phyloP scores from a whole-genome alignment of 2,329 filamentous ascomycete genomes.

The Harringtonia aguacate region DNA sequence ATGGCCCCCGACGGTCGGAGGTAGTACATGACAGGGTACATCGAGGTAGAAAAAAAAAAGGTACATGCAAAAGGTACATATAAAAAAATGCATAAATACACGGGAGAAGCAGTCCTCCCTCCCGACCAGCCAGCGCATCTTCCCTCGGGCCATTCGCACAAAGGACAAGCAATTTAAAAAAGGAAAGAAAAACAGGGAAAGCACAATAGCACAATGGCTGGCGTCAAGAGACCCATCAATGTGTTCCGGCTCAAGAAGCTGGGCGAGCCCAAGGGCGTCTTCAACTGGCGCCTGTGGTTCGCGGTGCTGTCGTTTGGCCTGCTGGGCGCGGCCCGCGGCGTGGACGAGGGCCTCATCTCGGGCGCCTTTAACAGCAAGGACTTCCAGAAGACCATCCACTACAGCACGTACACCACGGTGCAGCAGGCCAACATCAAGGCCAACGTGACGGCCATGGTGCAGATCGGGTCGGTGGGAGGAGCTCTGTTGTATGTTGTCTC shows the following conservation, averaged over 20 bases:
- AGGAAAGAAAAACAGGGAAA: no score
- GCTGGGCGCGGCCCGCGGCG: slow-evolving; percentile 64
- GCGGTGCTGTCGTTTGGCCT: slow-evolving; percentile 64
- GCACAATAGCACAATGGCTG: no score
- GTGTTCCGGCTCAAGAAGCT: slow-evolving; percentile 55
- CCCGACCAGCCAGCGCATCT: no score
- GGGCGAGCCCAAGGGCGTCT: slow-evolving; percentile 56
- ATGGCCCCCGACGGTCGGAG: no score
- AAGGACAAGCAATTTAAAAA: no score
- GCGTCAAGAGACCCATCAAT: slow-evolving; percentile 41
- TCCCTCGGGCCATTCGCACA: no score
- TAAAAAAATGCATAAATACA: no score
- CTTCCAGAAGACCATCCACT: slow-evolving; percentile 50
- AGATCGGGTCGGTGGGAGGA: slow-evolving; percentile 64
- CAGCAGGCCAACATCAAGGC: slow-evolving; percentile 58
- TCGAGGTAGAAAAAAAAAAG: no score
- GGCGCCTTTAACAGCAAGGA: slow-evolving; percentile 58
- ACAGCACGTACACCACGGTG: slow-evolving; percentile 37
- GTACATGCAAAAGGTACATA: no score
- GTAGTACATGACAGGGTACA: no score
- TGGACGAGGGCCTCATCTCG: slow-evolving; percentile 72
- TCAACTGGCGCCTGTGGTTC: slow-evolving; percentile 74
- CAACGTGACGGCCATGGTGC: slow-evolving; percentile 74
- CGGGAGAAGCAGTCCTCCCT: no score
- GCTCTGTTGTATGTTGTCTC: slow-evolving; percentile 25